These are phyloP conservation scores for Conoideocrella luteorostrata DNA, from an alignment of 2,329 filamentous ascomycete species.

Conservation along the genomic window DNA sequence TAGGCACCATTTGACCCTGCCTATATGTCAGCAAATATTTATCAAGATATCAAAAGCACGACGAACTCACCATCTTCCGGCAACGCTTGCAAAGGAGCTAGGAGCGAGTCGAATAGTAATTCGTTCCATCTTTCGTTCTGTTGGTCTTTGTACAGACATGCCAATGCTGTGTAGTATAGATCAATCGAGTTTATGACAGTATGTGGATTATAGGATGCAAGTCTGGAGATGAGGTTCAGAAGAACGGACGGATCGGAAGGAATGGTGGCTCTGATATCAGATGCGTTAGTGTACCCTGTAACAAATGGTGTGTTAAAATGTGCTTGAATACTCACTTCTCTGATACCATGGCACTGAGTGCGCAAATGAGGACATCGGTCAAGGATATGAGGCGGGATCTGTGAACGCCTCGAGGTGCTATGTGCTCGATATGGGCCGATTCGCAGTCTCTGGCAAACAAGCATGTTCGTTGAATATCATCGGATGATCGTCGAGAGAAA, in stretches of 20 bases:
- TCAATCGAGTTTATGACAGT: conserved; percentile 18
- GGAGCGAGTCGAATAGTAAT: conserved; percentile 22
- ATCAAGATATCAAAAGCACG: not conserved
- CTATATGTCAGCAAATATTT: not conserved
- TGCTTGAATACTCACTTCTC: conserved; percentile 23
- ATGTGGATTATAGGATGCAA: conserved; percentile 16
- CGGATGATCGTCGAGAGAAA: conserved; percentile 35
- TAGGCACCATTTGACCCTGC: conserved; percentile 20
- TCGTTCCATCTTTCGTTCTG: conserved; percentile 14
- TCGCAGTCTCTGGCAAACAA: conserved; percentile 39
- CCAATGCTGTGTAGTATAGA: conserved; percentile 35
- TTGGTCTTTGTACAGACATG: conserved; percentile 25
- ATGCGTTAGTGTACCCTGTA: not conserved
- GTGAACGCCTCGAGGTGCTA: conserved; percentile 26
- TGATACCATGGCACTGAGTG: conserved; percentile 21
- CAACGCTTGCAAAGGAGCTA: conserved; percentile 20
- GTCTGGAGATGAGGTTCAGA: conserved; percentile 29
- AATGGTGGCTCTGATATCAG: not conserved
- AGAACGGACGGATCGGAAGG: conserved; percentile 19
- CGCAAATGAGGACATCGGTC: conserved; percentile 27
- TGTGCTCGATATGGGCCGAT: conserved; percentile 26
- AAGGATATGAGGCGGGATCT: conserved; percentile 28
- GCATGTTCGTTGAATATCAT: conserved; percentile 44
- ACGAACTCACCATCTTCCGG: conserved; percentile 14
- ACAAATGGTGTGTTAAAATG: too few species aligned